Evolutionary conservation across 225 moss, liverwort and hornwort genomes (phyloP).

Genomic region (Physcomitrellopsis africana): DNA sequence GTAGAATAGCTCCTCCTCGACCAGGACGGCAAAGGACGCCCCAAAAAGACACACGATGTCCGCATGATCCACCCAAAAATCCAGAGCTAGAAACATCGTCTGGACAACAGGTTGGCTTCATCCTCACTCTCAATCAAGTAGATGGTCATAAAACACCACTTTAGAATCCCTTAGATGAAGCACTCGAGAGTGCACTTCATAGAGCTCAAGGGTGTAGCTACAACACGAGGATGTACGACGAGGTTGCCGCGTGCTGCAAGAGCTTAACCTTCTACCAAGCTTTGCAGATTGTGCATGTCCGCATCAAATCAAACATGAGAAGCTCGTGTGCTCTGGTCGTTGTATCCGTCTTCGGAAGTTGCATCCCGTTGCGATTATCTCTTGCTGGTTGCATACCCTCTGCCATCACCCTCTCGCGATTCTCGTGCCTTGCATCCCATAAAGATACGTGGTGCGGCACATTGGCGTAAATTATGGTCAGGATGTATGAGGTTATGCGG

Average conservation of each 20-base stretch:
- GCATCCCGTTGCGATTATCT: neutral
- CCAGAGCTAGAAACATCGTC: conserved; percentile 53
- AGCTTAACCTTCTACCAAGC: conserved; percentile 79
- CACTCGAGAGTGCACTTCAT: conserved; percentile 53
- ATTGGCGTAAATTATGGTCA: conserved; percentile 79
- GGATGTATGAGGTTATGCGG: conserved; percentile 73
- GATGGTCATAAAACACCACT: conserved; percentile 58
- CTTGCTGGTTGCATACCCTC: conserved; percentile 12
- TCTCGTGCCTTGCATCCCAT: conserved; percentile 48
- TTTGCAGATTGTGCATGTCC: conserved; percentile 68
- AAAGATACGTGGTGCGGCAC: conserved; percentile 77
- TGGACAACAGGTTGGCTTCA: conserved; percentile 82
- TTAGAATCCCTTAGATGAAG: conserved; percentile 63
- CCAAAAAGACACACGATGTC: conserved; percentile 66
- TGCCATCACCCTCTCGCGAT: conserved; percentile 35
- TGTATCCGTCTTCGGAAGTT: neutral
- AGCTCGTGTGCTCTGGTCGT: conserved; percentile 48
- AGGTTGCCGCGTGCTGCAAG: conserved; percentile 55
- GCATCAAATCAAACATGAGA: conserved; percentile 85
- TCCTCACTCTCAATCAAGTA: conserved; percentile 78
- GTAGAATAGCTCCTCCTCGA: conserved; percentile 74
- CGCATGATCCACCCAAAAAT: conserved; percentile 56
- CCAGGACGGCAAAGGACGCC: conserved; percentile 51
- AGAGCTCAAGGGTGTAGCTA: conserved; percentile 59
- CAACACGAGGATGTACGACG: conserved; percentile 57